Evolutionary conservation across 148 eudicot genomes (phyloP).

Genomic region (Rhododendron mucronatum): DNA sequence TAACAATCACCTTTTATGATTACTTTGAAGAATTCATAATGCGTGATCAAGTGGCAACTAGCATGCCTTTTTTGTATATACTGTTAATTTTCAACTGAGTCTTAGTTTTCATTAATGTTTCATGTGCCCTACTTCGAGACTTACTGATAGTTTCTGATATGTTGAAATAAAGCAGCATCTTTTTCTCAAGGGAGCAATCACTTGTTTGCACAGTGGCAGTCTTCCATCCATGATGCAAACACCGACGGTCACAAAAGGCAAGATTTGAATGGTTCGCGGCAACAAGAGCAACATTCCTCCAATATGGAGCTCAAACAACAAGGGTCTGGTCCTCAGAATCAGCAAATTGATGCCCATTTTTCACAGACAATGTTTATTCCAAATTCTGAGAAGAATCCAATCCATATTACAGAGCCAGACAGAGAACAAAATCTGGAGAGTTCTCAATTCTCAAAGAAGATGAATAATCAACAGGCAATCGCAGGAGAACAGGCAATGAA

Average conservation of each 20-base stretch:
- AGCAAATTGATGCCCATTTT: conserved; percentile 30
- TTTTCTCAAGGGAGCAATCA: conserved; percentile 61
- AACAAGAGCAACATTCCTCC: conserved; percentile 42
- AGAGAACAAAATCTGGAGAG: conserved; percentile 29
- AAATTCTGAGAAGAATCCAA: conserved; percentile 30
- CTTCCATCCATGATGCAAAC: conserved; percentile 45
- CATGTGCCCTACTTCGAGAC: background rate
- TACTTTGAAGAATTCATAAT: background rate
- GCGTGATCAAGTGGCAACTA: background rate
- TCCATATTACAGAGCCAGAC: conserved; percentile 36
- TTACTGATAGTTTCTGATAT: background rate
- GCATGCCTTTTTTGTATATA: background rate
- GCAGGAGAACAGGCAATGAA: conserved; percentile 39
- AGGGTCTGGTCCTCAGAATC: conserved; percentile 34
- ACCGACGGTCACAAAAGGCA: conserved; percentile 37
- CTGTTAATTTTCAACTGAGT: too few relatives aligned
- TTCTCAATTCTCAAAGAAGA: conserved; percentile 36
- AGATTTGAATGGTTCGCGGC: conserved; percentile 26
- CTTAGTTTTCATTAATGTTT: background rate
- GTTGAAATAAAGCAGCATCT: conserved; percentile 28
- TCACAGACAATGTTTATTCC: conserved; percentile 41
- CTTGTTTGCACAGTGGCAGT: conserved; percentile 60
- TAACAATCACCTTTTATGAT: background rate
- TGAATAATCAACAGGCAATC: conserved; percentile 38
- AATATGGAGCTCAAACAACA: conserved; percentile 38